Percentiles rank a stretch among this genome's conserved stretches.
phyloP scores from a whole-genome alignment of 2,329 filamentous ascomycete species.

The Metarhizium humberi region DNA sequence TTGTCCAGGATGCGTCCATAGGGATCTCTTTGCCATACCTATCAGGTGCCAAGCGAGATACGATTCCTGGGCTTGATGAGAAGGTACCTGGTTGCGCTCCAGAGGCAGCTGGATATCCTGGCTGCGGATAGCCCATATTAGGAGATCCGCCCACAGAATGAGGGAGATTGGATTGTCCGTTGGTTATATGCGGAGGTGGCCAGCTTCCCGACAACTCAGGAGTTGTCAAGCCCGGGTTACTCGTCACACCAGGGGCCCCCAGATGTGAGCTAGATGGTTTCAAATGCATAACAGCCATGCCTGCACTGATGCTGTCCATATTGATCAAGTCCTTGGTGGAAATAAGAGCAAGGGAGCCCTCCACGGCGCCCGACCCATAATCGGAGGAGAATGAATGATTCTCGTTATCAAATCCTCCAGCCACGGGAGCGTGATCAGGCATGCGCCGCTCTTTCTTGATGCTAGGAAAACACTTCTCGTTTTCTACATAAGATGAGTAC shows the following conservation, averaged over 20 bases:
- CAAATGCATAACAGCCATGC: constrained; percentile 32
- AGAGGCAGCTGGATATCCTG: not conserved
- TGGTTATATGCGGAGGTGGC: constrained; percentile 13
- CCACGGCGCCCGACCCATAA: constrained; percentile 20
- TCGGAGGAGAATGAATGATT: constrained; percentile 28
- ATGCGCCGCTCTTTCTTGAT: constrained; percentile 28
- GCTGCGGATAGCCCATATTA: constrained; percentile 17
- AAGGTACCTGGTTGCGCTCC: not conserved
- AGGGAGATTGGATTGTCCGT: constrained; percentile 23
- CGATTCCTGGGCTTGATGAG: constrained; percentile 20
- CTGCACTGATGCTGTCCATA: constrained; percentile 31
- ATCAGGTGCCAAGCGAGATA: constrained; percentile 43
- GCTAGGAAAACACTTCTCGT: constrained; percentile 31
- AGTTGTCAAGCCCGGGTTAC: constrained; percentile 22
- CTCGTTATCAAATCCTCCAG: constrained; percentile 18
- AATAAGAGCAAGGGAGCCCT: constrained; percentile 36
- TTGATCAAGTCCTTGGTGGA: constrained; percentile 45
- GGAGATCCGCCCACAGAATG: constrained; percentile 16
- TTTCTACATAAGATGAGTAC: constrained; percentile 22
- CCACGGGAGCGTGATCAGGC: constrained; percentile 22
- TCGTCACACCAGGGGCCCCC: constrained; percentile 23
- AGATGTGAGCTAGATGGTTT: constrained; percentile 25
- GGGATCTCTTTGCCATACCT: constrained; percentile 46
- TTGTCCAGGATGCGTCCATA: constrained; percentile 48
- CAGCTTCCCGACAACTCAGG: constrained; percentile 21